These are phyloP conservation scores for Cladophialophora carrionii DNA, from an alignment of 2,329 filamentous ascomycete genomes.

Conservation along the genomic window DNA sequence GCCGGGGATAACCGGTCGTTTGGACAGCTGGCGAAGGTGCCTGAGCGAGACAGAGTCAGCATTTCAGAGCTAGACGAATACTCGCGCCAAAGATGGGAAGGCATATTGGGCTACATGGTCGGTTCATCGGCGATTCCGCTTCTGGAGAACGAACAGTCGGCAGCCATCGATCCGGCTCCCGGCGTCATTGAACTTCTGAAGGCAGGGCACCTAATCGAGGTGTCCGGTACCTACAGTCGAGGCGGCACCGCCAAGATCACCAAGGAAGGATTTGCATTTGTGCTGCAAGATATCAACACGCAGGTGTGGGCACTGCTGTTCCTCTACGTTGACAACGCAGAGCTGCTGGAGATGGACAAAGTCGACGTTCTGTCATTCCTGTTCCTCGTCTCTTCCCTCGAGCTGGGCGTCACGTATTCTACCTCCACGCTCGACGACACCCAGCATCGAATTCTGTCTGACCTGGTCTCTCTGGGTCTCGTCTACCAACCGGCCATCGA, in stretches of 20 bases:
- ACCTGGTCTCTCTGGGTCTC: constrained; percentile 88
- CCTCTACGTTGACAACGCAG: constrained; percentile 85
- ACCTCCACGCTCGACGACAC: constrained; percentile 79
- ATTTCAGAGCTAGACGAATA: constrained; percentile 78
- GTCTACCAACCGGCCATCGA: constrained; percentile 63
- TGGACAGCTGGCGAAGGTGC: constrained; percentile 75
- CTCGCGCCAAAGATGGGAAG: constrained; percentile 89
- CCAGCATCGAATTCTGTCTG: constrained; percentile 85
- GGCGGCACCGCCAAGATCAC: constrained; percentile 72
- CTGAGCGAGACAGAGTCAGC: constrained; percentile 66
- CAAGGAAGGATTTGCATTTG: constrained; percentile 88
- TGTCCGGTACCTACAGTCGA: constrained; percentile 41
- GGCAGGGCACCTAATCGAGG: constrained; percentile 77
- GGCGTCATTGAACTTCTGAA: constrained; percentile 84
- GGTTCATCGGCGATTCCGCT: constrained; percentile 45
- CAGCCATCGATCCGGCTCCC: constrained; percentile 59
- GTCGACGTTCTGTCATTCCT: constrained; percentile 96
- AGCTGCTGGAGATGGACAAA: constrained; percentile 74
- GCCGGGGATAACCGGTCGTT: constrained; percentile 86
- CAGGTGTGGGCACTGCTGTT: constrained; percentile 96
- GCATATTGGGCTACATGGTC: constrained; percentile 93
- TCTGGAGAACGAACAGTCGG: constrained; percentile 20
- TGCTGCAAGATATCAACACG: constrained; percentile 91
- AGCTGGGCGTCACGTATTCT: constrained; percentile 88
- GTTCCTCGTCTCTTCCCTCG: constrained; percentile 90